Base-by-base conservation (phyloP, 2,329 filamentous ascomycete genomes). In the Hypoxylon sp. region DNA sequence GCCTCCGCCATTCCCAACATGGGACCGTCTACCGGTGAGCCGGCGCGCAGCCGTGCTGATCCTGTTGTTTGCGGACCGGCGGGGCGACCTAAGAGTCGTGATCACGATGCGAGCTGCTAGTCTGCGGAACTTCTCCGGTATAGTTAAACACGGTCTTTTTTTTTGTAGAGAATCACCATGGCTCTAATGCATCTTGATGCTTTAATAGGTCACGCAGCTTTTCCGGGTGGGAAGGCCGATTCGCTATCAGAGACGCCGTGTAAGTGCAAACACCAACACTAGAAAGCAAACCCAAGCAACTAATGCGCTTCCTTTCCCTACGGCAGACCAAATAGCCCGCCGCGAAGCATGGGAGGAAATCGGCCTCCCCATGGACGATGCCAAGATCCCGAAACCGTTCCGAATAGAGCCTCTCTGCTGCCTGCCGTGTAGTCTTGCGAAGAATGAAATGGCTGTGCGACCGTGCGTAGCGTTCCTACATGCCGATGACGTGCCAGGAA, bases 281-380 rank as follows among this genome's bases (percentile, higher is more conserved):
- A 24, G 14, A 29, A 26, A 29, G 11, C 24, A 42, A 58, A 17
- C 26, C 10, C 26, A 5, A 3, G 44, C 6, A 10, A 39, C 53
- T 69, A 60, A 71, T 42, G 33, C 19, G n/a, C 31, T 33, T 19
- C 11, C 29, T 26, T 19, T 29, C 53, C 11, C 35, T 5, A 29
- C 31, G 33, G 13, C 84, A 81, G 93, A 93, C 80, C 87, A 94
- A 76, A 97, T 94, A 56, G 94, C 95, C 8, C 89, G 95, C 22
- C 89, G 95, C 70, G 95, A 98, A 84, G 94, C 95, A 0, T 92
- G 88, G 79, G 95, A 98, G 79, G 95, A 98, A 79, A 97, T 98
- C 71, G 95, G 95, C 1, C 88, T 98, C 2, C 93, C 95, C 1
- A 85, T 91, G 75, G 85, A 90, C 73, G 89, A 94, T 76, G 75